Percentiles rank a stretch among this genome's conserved stretches.
Conservation (phyloP, 2,329 filamentous ascomycete species). For the Talaromyces sp. region DNA sequence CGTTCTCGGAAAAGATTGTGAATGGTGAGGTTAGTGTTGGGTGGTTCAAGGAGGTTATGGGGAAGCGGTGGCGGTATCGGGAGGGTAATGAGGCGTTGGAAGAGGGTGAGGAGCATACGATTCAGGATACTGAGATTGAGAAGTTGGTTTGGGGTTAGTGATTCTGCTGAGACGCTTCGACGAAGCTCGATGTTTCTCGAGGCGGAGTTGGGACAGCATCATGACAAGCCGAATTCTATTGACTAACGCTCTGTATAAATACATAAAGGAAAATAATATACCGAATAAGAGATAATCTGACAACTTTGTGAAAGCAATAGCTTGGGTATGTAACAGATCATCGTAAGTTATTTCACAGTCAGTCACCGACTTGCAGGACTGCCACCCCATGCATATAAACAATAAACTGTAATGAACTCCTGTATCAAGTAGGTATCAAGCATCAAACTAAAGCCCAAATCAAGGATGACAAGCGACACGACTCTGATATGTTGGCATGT, state of each 20-base stretch:
- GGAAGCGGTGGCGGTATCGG: not conserved
- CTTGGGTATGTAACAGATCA: not conserved
- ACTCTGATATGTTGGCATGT: not conserved
- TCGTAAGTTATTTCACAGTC: slow-evolving; percentile 5
- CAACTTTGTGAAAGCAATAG: not conserved
- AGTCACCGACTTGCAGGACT: slow-evolving; percentile 14
- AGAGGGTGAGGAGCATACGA: not conserved
- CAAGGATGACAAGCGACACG: slow-evolving; percentile 2
- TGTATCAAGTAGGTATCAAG: slow-evolving; percentile 5
- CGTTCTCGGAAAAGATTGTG: not conserved
- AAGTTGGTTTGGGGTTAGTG: not conserved
- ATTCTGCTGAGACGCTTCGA: not conserved
- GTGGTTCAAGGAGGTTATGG: not conserved
- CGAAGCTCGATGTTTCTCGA: not conserved
- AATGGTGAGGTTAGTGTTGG: not conserved
- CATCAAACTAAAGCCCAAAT: not conserved
- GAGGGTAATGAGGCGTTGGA: not conserved
- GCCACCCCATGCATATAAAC: slow-evolving; percentile 18
- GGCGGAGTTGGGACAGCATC: too few species aligned
- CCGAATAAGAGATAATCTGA: slow-evolving; percentile 1
- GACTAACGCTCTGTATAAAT: slow-evolving; percentile 1
- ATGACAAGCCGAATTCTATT: not conserved
- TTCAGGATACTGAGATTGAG: not conserved
- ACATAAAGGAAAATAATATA: slow-evolving; percentile 1
- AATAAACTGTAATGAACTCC: not conserved